Base-by-base conservation (phyloP, 1,284 basidiomycete genomes). In the Sporisorium exsertum region DNA sequence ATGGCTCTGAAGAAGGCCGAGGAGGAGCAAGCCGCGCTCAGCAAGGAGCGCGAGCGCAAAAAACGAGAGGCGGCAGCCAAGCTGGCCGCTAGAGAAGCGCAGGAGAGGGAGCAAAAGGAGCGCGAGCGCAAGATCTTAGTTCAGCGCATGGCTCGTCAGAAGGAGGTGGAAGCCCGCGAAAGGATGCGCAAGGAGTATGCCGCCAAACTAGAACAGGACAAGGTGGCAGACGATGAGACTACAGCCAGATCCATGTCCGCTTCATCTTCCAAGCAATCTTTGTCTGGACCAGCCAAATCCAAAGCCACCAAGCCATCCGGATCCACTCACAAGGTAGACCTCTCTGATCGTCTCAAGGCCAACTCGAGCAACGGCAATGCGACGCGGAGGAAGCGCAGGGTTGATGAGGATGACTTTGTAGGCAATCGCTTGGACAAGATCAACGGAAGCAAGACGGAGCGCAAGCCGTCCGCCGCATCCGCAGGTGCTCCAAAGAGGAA, bases 391-490 rank as follows among this genome's bases (percentile, higher is more conserved):
- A 77, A 65, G 32, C 63, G 70, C 32, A 77, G 70, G 59, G 56
- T 37, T 15, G 70, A 77, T 15, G 57, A 77, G 20, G 74, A 77
- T 27, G 70, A 77, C 46, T 77, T 77, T 59, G 70, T 73, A 15
- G 74, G 74, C 26, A 77, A 77, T 45, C 65, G 70, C 13, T 33
- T 65, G n/a, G 70, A 77, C 58, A 64, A 56, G 45, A 40, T 53
- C 15, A 37, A 20, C 42, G 47, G n/a, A 9, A 51, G 33, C 13
- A 63, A 55, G 37, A 10, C 61, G 15, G 61, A 63, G 13, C 49
- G 53, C n/a, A 45, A 26, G 22, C 50, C 57, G 8, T 47, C 51
- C 9, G 58, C 54, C 5, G 35, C 61, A 13, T 54, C 64, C 12
- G 45, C 66, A n/a, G 47, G 53, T 20, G 50, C 62, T 15, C 29